Base-by-base conservation (phyloP, 1,284 basidiomycete species). In the Melampsora americana region DNA sequence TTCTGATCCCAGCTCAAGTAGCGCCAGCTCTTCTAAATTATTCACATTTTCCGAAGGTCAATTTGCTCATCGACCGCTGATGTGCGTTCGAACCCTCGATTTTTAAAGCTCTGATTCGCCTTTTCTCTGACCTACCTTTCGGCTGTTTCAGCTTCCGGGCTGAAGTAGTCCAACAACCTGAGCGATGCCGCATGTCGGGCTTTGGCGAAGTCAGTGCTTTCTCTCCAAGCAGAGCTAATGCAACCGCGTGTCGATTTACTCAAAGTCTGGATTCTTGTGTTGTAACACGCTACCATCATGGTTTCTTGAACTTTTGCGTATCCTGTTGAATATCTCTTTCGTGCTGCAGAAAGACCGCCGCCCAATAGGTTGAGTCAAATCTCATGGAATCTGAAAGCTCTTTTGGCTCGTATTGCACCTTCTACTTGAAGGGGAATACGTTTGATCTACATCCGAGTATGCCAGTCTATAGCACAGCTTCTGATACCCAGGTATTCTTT, bases 161-260 rank as follows among this genome's bases (percentile, higher is more conserved):
- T 9, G n/a, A 56, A 23, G 53, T 56, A 56, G 53, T 56, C 53
- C 53, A 56, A 56, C 53, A 56, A 28, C 53, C 53, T 56, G 53
- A 56, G 28, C 53, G 53, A 56, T 56, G 53, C n/a, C 53, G 53
- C 16, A 56, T 56, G 53, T 56, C 53, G 53, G 53, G 53, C 53
- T 56, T 56, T 56, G 53, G 53, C 11, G 53, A 56, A 56, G 53
- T 56, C 18, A 56, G 53, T n/a, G n/a, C 53, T 56, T 56, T 56
- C 28, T 28, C 18, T 56, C 53, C 28, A 28, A n/a, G 16, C 18
- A 28, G 28, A 28, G 53, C 11, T 56, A 56, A 42, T 42, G 39
- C 39, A 42, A 42, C 6, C 39, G 39, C 39, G 39, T 42, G 39
- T 9, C 39, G 5, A 42, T 42, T 9, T 42, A 42, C 39, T 42